Evolutionary conservation across 2,329 filamentous ascomycete genomes (phyloP).

Genomic region (Diaporthe sp.): DNA sequence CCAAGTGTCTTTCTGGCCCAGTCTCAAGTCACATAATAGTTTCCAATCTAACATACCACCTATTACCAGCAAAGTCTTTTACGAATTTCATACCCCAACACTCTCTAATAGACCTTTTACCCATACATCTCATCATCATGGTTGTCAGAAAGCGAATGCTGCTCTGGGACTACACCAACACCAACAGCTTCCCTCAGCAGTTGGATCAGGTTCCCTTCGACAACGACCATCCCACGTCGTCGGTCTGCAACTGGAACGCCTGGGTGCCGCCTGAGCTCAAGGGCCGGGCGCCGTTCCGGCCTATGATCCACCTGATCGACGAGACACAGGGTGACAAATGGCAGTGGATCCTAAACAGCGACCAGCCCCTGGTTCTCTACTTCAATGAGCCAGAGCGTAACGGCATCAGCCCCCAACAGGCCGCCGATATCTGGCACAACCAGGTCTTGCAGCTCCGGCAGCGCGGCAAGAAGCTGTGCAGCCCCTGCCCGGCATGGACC

Average conservation of each 20-base stretch:
- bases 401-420: conserved; percentile 52
- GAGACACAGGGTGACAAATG: conserved; percentile 56
- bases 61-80: background rate
- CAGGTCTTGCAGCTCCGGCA: conserved; percentile 52
- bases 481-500: conserved; percentile 56
- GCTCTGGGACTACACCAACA: conserved; percentile 60
- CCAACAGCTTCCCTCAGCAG: conserved; percentile 49
- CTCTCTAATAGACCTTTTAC: background rate
- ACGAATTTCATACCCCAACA: background rate
- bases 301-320: conserved; percentile 56
- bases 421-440: conserved; percentile 55
- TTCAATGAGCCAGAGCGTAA: conserved; percentile 61
- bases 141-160: conserved; percentile 52
- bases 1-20: background rate
- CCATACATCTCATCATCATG: background rate
- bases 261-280: conserved; percentile 56
- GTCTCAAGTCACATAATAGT: background rate
- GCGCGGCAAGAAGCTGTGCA: conserved; percentile 51
- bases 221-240: conserved; percentile 47
- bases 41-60: background rate
- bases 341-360: conserved; percentile 48
- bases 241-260: conserved; percentile 57
- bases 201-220: background rate
- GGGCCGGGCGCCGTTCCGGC: conserved; percentile 54
- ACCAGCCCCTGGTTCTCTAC: conserved; percentile 55